Evolutionary conservation across 805 yeast genomes (phyloP).

Genomic region (Sugiyamaella lignohabitans): DNA sequence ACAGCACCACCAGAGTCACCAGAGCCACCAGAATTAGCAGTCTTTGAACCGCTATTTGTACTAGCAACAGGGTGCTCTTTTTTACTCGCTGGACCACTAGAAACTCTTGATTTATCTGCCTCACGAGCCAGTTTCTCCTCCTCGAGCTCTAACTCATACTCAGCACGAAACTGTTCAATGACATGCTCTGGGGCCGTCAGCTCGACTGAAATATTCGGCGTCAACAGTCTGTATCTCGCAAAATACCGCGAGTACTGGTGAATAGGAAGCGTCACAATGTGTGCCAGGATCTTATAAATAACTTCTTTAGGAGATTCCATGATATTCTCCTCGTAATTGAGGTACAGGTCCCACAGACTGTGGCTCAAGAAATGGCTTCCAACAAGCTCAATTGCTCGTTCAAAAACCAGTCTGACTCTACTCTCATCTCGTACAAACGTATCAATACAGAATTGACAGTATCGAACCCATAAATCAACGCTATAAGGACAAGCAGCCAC

Average conservation of each 20-base stretch:
- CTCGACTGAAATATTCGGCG: constrained; percentile 30
- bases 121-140: constrained; percentile 11
- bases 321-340: constrained; percentile 55
- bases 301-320: constrained; percentile 35
- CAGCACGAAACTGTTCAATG: constrained; percentile 29
- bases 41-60: too few relatives aligned
- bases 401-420: constrained; percentile 32
- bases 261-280: constrained; percentile 48
- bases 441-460: constrained; percentile 30
- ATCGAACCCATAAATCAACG: constrained; percentile 35
- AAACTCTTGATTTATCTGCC: too few relatives aligned
- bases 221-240: constrained; percentile 34
- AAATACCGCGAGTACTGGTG: constrained; percentile 82
- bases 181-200: constrained; percentile 30
- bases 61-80: too few relatives aligned
- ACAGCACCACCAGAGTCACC: background rate
- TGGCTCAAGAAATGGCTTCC: constrained; percentile 76
- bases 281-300: constrained; percentile 37
- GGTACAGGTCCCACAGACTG: constrained; percentile 71
- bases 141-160: constrained; percentile 15
- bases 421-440: constrained; percentile 16
- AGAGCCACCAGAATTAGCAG: constrained; percentile 24
- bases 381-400: constrained; percentile 42
- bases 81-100: background rate
- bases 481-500: constrained; percentile 24